Percentiles rank a stretch among this genome's conserved stretches.
phyloP scores from a whole-genome alignment of 352 stramenopile species.

The Phytophthora foliorum region DNA sequence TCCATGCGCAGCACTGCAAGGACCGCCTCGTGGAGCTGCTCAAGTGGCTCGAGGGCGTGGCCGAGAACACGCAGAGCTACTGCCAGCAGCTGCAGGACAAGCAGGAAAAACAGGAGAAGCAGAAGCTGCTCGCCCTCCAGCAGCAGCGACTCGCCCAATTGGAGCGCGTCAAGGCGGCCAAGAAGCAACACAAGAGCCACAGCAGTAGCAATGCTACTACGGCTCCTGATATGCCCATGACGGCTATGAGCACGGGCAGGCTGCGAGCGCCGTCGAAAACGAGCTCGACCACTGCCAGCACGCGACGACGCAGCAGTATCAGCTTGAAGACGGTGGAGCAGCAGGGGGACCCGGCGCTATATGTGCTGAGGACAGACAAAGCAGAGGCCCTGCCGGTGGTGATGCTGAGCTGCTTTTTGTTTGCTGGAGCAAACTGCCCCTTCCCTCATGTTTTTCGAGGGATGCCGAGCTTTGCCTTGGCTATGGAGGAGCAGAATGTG shows the following conservation, averaged over 20 bases:
- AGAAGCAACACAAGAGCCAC: conserved; percentile 30
- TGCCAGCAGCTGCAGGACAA: conserved; percentile 51
- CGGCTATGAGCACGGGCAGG: conserved; percentile 26
- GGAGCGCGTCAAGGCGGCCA: conserved; percentile 20
- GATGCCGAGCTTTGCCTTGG: conserved; percentile 79
- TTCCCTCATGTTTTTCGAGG: conserved; percentile 76
- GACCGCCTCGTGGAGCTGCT: conserved; percentile 82
- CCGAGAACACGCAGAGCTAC: conserved; percentile 78
- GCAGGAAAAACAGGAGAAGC: conserved; percentile 26
- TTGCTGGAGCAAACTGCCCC: conserved; percentile 77
- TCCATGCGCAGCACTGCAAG: conserved; percentile 81
- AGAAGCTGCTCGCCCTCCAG: conserved; percentile 29
- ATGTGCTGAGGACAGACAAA: conserved; percentile 42
- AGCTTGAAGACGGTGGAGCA: conserved; percentile 29
- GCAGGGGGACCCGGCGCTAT: conserved; percentile 33
- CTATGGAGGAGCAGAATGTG: conserved; percentile 78
- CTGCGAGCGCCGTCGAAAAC: conserved; percentile 13
- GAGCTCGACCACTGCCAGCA: conserved; percentile 11
- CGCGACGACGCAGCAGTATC: conserved; percentile 21
- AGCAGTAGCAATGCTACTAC: conserved; percentile 20
- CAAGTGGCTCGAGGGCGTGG: conserved; percentile 68
- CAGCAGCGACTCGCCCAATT: conserved; percentile 35
- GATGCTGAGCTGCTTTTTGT: conserved; percentile 74
- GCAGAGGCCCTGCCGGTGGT: conserved; percentile 57
- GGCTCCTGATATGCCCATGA: conserved; percentile 1